Evolutionary conservation across 169 alveolate species (phyloP), one percentile per base, ranked within the genome.

Genomic region (Amoebophrya sp.): DNA sequence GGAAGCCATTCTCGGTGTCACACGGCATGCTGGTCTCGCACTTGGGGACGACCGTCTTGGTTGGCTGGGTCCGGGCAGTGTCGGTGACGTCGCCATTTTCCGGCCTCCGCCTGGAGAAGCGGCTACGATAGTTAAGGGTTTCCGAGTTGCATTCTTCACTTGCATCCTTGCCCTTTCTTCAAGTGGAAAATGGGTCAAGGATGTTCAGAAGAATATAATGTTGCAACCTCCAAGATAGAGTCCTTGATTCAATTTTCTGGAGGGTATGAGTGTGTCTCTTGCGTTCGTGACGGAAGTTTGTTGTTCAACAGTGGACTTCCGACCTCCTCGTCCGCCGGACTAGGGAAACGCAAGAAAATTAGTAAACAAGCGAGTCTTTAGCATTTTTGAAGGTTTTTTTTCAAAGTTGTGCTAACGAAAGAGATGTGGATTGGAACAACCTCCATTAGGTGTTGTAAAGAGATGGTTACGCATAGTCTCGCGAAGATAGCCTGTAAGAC

Each of bases 91-190:
- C 12, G 91, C 53, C 41, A 1, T 89, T 10, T 39, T 89, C 41
- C 65, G 53, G n/a, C 91, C 91, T 12, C 91, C 91, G 0, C 40
- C 53, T 3, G 91, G 91, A 12, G 91, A 89, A 26, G 91, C 40
- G 34, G 39, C 77, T n/a, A n/a, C n/a, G n/a, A n/a, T n/a, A n/a
- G n/a, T n/a, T n/a, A n/a, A n/a, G n/a, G n/a, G n/a, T n/a, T n/a
- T n/a, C n/a, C n/a, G n/a, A n/a, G n/a, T n/a, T n/a, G n/a, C n/a
- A n/a, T n/a, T n/a, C n/a, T n/a, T n/a, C n/a, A n/a, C n/a, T n/a
- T n/a, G n/a, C n/a, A n/a, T n/a, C n/a, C n/a, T n/a, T n/a, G n/a
- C n/a, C n/a, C n/a, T n/a, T n/a, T n/a, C n/a, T n/a, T n/a, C n/a
- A n/a, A n/a, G n/a, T n/a, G n/a, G n/a, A n/a, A n/a, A n/a, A n/a